Percentiles rank a stretch among this genome's conserved stretches.
These are phyloP conservation scores for Mediolabrus comicus DNA, from an alignment of 108 stramenopile species.

Conservation along the genomic window DNA sequence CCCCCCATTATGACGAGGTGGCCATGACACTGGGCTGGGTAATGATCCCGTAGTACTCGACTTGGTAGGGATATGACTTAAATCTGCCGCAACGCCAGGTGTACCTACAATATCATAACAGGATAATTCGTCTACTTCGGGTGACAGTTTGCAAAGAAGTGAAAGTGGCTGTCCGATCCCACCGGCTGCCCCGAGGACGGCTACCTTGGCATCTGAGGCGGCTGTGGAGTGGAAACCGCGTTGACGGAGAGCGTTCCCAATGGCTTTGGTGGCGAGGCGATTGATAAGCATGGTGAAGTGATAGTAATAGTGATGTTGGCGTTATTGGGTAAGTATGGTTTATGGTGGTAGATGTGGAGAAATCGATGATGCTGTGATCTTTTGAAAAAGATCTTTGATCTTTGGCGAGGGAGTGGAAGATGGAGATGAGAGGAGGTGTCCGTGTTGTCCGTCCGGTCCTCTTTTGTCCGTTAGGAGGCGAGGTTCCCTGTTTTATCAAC, in stretches of 20 bases:
- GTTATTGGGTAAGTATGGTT: neutral
- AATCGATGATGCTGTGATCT: no score
- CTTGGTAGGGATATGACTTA: constrained; percentile 77
- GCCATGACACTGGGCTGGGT: constrained; percentile 76
- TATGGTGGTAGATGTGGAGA: no score
- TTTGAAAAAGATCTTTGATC: no score
- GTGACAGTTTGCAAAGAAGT: constrained; percentile 92
- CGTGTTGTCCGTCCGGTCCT: no score
- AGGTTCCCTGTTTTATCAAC: no score
- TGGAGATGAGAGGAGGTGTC: no score
- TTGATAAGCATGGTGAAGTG: constrained; percentile 25
- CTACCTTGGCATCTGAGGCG: constrained; percentile 72
- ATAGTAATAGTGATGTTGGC: neutral
- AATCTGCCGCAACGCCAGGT: constrained; percentile 98
- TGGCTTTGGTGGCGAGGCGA: constrained; percentile 26
- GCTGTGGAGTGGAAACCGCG: constrained; percentile 50
- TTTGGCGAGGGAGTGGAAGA: no score
- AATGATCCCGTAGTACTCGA: constrained; percentile 63
- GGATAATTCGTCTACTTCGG: constrained; percentile 76
- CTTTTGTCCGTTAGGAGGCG: no score
- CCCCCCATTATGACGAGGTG: constrained; percentile 63
- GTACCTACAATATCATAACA: constrained; percentile 93
- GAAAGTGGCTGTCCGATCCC: constrained; percentile 99
- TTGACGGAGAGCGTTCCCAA: constrained; percentile 5
- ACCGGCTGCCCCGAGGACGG: constrained; percentile 94